Evolutionary conservation across 345 rosid species (phyloP).

Genomic region (Gynandropsis gynandra): DNA sequence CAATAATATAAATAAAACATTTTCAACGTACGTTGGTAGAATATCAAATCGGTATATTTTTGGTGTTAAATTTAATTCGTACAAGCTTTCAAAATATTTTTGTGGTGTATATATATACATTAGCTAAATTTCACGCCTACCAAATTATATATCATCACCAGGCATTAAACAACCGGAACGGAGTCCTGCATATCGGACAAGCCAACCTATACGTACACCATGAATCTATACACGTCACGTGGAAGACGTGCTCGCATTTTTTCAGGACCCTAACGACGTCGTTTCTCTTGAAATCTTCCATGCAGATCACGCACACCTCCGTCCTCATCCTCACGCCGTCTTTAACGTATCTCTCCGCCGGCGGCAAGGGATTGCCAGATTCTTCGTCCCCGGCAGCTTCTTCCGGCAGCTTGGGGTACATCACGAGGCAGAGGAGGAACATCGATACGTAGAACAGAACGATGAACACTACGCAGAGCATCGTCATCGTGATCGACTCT

Average conservation of each 20-base stretch:
- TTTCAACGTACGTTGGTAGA: no score
- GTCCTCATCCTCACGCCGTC: slow-evolving; percentile 10
- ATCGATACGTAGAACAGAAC: slow-evolving; percentile 8
- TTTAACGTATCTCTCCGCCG: slow-evolving; percentile 6
- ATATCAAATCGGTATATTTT: no score
- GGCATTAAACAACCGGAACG: slow-evolving; percentile 11
- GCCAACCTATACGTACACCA: slow-evolving; percentile 17
- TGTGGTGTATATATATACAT: no score
- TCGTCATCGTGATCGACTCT: slow-evolving; percentile 3
- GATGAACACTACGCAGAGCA: not conserved
- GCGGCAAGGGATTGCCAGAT: slow-evolving; percentile 14
- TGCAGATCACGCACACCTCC: slow-evolving; percentile 18
- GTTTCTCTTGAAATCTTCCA: slow-evolving; percentile 7
- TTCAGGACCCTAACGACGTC: slow-evolving; percentile 13
- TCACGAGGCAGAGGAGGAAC: slow-evolving; percentile 8
- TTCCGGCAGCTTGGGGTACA: slow-evolving; percentile 14
- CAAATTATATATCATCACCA: slow-evolving; percentile 1
- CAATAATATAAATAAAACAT: no score
- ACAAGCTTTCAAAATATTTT: no score
- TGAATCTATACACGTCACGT: slow-evolving; percentile 17
- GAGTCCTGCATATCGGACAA: slow-evolving; percentile 18
- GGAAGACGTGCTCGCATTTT: slow-evolving; percentile 20
- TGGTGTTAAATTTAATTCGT: no score
- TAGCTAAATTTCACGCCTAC: slow-evolving; percentile 35
- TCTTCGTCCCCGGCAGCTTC: slow-evolving; percentile 15